Evolutionary conservation across 441 rosid species (phyloP), one percentile per base, ranked within the genome.

Genomic region (Eutrema salsugineum): DNA sequence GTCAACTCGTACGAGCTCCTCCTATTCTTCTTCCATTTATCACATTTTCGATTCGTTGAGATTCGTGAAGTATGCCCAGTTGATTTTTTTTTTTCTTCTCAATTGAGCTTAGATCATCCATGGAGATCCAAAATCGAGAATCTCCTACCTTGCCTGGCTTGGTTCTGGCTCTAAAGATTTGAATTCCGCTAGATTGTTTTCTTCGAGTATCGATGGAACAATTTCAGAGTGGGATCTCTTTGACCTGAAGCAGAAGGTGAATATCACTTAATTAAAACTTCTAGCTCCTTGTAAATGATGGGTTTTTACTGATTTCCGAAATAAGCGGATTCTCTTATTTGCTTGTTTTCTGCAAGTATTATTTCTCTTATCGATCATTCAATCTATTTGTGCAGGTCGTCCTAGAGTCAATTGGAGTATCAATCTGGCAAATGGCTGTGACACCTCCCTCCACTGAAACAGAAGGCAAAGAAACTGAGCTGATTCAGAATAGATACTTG

Each of bases 361-460:
- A 5, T 0, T n/a, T 51, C 8, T 19, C 48, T 69, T 35, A 68
- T 11, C n/a, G n/a, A n/a, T n/a, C n/a, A n/a, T n/a, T n/a, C 43
- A 59, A 17, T 71, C 49, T 76, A 72, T 17, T 49, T 59, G 1
- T 50, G 2, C 87, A 93, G 98, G 83, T 80, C 80, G 93, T 86
- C 28, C 72, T 95, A 54, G 87, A 88, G 66, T 82, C 97, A 8
- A 86, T 80, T 75, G 98, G 92, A 53, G 86, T 87, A 48, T 87
- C 98, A 43, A 91, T 95, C 72, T 95, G 98, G 98, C 97, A 93
- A 78, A 89, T 93, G 87, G 94, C 97, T 42, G 80, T 87, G 36
- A 82, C 93, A 10, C 97, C 94, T 72, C 22, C 20, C 5, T 77
- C 44, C 12, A 8, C 16, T 47, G 56, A 72, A 57, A 27, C 81